These are phyloP conservation scores for Tillandsia fasciculata DNA, from an alignment of 176 grass and related monocot species.

Conservation along the genomic window DNA sequence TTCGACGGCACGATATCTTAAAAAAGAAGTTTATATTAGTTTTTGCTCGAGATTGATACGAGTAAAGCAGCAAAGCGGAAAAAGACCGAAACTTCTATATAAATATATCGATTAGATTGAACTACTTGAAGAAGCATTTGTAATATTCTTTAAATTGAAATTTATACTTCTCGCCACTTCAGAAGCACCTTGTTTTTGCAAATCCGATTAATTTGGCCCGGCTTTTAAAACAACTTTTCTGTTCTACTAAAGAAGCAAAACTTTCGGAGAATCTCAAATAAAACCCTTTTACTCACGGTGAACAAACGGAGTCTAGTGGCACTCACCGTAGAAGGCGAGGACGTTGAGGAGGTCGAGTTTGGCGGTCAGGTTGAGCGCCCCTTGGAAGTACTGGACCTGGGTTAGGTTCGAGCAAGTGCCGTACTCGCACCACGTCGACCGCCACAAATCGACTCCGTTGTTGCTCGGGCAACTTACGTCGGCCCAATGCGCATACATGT, in stretches of 20 bases:
- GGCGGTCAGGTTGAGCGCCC: background rate
- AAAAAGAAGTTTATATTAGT: background rate
- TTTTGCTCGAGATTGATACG: background rate
- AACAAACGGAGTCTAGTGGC: background rate
- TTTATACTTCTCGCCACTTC: too few relatives aligned
- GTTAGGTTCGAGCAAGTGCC: slow-evolving; percentile 22
- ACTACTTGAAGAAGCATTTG: too few relatives aligned
- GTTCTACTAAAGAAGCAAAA: too few relatives aligned
- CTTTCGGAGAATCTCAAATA: too few relatives aligned
- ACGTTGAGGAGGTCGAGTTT: slow-evolving; percentile 5
- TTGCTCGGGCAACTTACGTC: slow-evolving; percentile 22
- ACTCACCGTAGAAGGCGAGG: slow-evolving; percentile 6
- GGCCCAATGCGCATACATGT: slow-evolving; percentile 19
- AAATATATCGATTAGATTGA: too few relatives aligned
- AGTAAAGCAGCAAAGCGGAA: background rate
- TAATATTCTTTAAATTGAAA: too few relatives aligned
- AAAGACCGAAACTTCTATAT: too few relatives aligned
- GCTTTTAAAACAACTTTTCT: too few relatives aligned
- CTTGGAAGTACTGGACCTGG: slow-evolving; percentile 9
- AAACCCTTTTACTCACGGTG: too few relatives aligned
- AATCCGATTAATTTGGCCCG: too few relatives aligned
- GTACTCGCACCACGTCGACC: slow-evolving; percentile 14
- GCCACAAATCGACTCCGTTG: slow-evolving; percentile 14
- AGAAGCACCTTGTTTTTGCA: too few relatives aligned
- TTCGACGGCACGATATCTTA: slow-evolving; percentile 21